Percentiles rank a stretch among this genome's conserved stretches.
phyloP scores from a whole-genome alignment of 164 flowering plant genomes.

The Stephania cephalantha region DNA sequence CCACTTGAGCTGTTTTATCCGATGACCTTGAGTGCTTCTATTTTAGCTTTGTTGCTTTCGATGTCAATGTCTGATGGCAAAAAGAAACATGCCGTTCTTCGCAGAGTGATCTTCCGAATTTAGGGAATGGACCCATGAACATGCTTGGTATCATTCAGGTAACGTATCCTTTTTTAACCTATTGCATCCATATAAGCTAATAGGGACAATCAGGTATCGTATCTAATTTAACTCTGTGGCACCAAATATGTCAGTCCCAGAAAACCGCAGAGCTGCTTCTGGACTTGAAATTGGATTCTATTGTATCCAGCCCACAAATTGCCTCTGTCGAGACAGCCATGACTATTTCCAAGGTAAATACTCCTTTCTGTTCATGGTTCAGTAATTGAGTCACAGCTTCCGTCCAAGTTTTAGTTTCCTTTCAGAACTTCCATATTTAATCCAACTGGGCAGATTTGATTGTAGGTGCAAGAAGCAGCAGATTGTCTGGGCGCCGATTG shows the following conservation, averaged over 20 bases:
- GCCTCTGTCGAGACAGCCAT: constrained; percentile 61
- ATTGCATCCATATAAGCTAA: constrained; percentile 4
- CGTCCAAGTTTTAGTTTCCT: not conserved
- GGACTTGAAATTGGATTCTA: constrained; percentile 61
- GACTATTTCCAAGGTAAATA: constrained; percentile 57
- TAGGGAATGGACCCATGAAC: constrained; percentile 50
- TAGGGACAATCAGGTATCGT: not conserved
- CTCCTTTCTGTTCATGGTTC: not conserved
- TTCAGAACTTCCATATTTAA: constrained; percentile 3
- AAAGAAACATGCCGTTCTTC: not conserved
- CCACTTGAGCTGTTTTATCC: not conserved
- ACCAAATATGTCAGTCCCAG: constrained; percentile 51
- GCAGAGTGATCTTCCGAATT: constrained; percentile 29
- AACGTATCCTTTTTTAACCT: constrained; percentile 3
- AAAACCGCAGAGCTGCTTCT: constrained; percentile 92
- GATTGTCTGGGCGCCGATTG: constrained; percentile 85
- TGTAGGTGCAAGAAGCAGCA: constrained; percentile 94
- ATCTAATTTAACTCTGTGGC: constrained; percentile 9
- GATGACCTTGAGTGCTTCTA: not conserved
- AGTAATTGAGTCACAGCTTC: not conserved
- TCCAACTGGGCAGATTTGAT: constrained; percentile 9
- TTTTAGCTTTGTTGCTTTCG: constrained; percentile 1
- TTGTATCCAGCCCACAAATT: constrained; percentile 51
- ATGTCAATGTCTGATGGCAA: not conserved
- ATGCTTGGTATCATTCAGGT: constrained; percentile 90